A percentile compares a stretch with the other conserved stretches of the same genome.
Conservation (phyloP, 2,329 filamentous ascomycete species). For the Botrytis hyacinthi region DNA sequence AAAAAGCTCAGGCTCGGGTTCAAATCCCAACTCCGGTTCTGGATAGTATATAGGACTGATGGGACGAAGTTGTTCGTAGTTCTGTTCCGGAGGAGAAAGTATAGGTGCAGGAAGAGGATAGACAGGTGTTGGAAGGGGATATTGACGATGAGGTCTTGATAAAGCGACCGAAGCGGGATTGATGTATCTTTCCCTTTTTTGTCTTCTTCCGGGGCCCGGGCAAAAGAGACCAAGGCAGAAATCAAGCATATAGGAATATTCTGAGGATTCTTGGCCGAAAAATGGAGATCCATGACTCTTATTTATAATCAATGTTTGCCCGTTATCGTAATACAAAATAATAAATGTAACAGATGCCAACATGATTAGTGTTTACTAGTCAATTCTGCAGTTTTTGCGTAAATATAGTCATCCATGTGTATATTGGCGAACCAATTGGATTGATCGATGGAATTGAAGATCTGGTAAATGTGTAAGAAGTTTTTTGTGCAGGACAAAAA, state of each 20-base stretch:
- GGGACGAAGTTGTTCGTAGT: neutral
- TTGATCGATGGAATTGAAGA: neutral
- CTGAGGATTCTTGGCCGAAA: neutral
- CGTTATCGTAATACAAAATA: neutral
- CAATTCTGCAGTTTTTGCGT: neutral
- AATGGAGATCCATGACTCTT: neutral
- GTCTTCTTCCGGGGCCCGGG: constrained; percentile 11
- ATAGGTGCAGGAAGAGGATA: neutral
- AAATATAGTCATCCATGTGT: neutral
- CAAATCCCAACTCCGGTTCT: neutral
- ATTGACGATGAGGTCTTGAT: neutral
- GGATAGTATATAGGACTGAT: neutral
- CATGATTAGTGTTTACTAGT: neutral
- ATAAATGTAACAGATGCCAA: neutral
- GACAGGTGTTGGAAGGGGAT: neutral
- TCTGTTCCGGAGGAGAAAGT: neutral
- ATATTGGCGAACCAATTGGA: neutral
- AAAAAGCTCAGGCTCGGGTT: neutral
- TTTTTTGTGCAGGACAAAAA: constrained; percentile 1
- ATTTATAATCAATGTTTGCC: neutral
- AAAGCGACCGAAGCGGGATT: neutral
- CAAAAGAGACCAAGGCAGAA: constrained; percentile 17
- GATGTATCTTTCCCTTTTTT: constrained; percentile 4
- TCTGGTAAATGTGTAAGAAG: neutral
- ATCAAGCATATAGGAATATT: constrained; percentile 10